Conservation (phyloP, 257 asterid species). For the Ophiorrhiza pumila region DNA sequence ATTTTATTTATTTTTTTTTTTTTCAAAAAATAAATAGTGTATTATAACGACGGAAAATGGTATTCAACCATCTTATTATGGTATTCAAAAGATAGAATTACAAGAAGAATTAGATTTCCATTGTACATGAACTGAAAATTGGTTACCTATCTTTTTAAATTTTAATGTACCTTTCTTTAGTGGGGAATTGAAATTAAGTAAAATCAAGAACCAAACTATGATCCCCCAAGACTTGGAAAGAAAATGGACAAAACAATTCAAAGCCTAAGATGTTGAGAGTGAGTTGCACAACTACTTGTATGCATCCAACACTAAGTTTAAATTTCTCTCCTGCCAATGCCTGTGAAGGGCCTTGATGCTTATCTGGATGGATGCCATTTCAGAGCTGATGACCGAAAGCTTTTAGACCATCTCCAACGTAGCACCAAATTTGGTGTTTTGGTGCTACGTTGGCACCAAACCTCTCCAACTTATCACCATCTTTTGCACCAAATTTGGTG, state of each 20-base stretch:
- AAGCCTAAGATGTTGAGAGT: conserved; percentile 36
- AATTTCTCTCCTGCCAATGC: conserved; percentile 77
- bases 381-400: conserved; percentile 76
- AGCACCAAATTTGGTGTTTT: no score
- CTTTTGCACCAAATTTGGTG: no score
- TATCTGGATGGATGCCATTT: conserved; percentile 99
- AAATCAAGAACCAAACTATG: background rate
- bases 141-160: no score
- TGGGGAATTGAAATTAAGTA: background rate
- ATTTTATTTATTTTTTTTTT: no score
- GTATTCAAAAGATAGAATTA: background rate
- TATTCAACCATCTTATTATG: background rate
- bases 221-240: background rate
- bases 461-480: conserved; percentile 4
- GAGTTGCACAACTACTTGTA: conserved; percentile 68
- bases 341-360: conserved; percentile 80
- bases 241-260: background rate
- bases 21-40: no score
- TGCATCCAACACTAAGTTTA: conserved; percentile 64
- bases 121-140: background rate
- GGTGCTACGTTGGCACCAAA: no score
- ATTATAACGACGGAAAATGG: background rate
- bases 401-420: no score
- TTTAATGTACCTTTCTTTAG: background rate
- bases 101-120: background rate